Conservation (phyloP, 345 rosid genomes). For the Eucalyptus guilfoylei region DNA sequence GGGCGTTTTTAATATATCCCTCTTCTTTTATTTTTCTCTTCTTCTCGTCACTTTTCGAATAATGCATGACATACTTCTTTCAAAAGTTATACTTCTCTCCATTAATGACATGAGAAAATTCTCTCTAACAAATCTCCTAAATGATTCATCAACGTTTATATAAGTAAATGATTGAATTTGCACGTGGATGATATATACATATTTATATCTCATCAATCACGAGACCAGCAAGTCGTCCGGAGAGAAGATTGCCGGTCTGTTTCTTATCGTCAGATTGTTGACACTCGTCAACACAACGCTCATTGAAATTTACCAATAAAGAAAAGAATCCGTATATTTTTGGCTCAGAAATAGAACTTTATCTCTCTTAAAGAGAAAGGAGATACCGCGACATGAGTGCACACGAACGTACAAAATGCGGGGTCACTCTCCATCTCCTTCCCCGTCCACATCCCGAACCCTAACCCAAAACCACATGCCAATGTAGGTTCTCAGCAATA, state of each 20-base stretch:
- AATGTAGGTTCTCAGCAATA: background rate
- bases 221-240: accelerated
- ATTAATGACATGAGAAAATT: background rate
- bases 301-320: background rate
- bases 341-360: background rate
- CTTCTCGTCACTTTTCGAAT: background rate
- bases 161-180: background rate
- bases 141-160: background rate
- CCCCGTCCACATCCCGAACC: background rate
- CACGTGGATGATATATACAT: background rate
- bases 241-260: background rate
- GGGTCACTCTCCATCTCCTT: background rate
- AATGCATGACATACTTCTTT: background rate
- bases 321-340: background rate
- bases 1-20: no score
- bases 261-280: background rate
- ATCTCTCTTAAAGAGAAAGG: background rate
- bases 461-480: background rate
- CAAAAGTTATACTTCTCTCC: background rate
- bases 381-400: background rate
- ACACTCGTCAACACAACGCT: no score
- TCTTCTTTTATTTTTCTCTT: background rate
- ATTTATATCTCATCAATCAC: background rate
- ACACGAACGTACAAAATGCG: background rate
- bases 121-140: background rate